phyloP scores from a whole-genome alignment of 2,329 filamentous ascomycete genomes.

The Alternaria arbusti region DNA sequence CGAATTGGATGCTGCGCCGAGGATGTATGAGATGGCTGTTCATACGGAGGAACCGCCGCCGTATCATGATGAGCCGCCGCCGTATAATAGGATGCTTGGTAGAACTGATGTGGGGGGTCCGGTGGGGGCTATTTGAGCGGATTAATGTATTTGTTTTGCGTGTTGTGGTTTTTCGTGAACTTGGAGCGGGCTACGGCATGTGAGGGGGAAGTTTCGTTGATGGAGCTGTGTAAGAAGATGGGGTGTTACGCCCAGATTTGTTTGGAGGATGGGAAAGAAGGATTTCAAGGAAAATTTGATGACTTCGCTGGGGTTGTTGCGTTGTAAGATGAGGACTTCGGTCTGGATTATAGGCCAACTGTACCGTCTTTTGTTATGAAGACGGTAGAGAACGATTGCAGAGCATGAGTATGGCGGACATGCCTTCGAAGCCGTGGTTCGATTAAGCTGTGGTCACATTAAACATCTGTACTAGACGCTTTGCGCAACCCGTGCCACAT shows the following conservation, averaged over 20 bases:
- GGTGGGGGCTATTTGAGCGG: background rate
- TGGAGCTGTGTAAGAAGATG: background rate
- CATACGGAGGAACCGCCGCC: background rate
- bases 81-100: background rate
- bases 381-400: background rate
- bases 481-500: background rate
- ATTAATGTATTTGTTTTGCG: background rate
- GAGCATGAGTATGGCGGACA: background rate
- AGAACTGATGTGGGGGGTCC: background rate
- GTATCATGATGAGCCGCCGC: background rate
- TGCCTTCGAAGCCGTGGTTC: background rate
- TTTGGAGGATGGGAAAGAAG: background rate
- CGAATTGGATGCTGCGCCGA: conserved; percentile 12
- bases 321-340: background rate
- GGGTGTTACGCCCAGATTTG: background rate
- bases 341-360: background rate
- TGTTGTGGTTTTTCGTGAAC: background rate
- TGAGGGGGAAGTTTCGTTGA: background rate
- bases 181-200: background rate
- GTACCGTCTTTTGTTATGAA: background rate
- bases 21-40: background rate
- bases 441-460: background rate
- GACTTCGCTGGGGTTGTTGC: background rate
- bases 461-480: background rate
- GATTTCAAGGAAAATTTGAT: background rate